phyloP scores from a whole-genome alignment of 306 rosid species.

The Coriaria nepalensis region DNA sequence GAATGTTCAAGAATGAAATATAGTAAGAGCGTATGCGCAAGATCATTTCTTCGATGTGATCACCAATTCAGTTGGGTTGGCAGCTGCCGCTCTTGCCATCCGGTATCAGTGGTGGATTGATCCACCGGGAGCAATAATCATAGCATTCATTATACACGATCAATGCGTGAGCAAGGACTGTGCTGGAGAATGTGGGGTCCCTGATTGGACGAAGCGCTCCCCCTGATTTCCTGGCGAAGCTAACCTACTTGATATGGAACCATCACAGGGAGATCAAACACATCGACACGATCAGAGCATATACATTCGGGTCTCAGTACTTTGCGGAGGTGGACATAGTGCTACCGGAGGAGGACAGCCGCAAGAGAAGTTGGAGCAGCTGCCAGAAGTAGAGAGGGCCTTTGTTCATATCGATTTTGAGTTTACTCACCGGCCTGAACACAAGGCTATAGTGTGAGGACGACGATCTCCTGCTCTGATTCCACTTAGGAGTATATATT shows the following conservation, averaged over 20 bases:
- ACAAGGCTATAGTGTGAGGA: constrained; percentile 37
- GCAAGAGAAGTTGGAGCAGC: constrained; percentile 62
- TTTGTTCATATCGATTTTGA: constrained; percentile 78
- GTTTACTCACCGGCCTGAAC: constrained; percentile 68
- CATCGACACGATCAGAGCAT: constrained; percentile 83
- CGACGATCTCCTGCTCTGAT: neutral
- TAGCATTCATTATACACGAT: constrained; percentile 76
- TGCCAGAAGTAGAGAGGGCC: constrained; percentile 74
- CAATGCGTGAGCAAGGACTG: constrained; percentile 62
- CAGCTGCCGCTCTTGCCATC: constrained; percentile 65
- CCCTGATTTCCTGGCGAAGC: constrained; percentile 57
- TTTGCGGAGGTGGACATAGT: constrained; percentile 82
- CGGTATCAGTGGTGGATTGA: constrained; percentile 60
- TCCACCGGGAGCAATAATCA: constrained; percentile 65
- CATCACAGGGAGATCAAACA: constrained; percentile 60
- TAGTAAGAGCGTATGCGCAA: constrained; percentile 62
- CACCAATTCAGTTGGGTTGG: constrained; percentile 72
- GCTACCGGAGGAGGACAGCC: constrained; percentile 53
- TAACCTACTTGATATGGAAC: constrained; percentile 68
- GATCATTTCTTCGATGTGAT: constrained; percentile 67
- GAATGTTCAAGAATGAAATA: constrained; percentile 58
- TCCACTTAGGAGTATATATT: too few species aligned
- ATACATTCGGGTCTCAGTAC: constrained; percentile 61
- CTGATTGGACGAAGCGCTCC: constrained; percentile 73
- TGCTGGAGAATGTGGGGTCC: constrained; percentile 55